Evolutionary conservation across 2,329 filamentous ascomycete species (phyloP).

Genomic region (Talaromyces sp.): DNA sequence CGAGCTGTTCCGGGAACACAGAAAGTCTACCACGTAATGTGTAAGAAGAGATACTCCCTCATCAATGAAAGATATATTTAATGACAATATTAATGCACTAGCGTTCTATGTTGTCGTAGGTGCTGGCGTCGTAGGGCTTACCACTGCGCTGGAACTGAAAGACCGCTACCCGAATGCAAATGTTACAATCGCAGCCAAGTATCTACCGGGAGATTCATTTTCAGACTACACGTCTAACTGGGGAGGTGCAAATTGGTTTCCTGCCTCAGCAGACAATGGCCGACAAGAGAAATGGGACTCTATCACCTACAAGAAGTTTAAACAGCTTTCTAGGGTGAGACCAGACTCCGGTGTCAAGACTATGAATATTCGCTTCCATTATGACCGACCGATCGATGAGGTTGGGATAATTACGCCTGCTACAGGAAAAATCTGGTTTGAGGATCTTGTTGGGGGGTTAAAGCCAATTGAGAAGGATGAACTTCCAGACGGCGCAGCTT

Average conservation of each 20-base stretch:
- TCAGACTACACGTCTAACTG: conserved; percentile 11
- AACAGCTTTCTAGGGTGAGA: conserved; percentile 6
- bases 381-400: conserved; percentile 7
- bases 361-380: conserved; percentile 12
- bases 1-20: not conserved
- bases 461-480: conserved; percentile 8
- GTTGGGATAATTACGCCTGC: conserved; percentile 8
- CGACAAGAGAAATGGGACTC: conserved; percentile 12
- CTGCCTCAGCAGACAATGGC: conserved; percentile 9
- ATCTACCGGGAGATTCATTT: conserved; percentile 10
- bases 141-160: conserved; percentile 11
- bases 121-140: conserved; percentile 12
- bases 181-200: conserved; percentile 10
- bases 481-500: conserved; percentile 9
- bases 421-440: conserved; percentile 10
- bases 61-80: conserved; percentile 3
- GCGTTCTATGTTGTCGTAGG: conserved; percentile 9
- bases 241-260: conserved; percentile 12
- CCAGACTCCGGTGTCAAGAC: conserved; percentile 8
- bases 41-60: conserved; percentile 3
- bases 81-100: conserved; percentile 5
- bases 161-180: conserved; percentile 9
- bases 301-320: conserved; percentile 10
- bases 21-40: conserved; percentile 2
- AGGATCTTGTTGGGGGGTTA: conserved; percentile 11